A percentile compares a stretch with the other conserved stretches of the same genome.
These are phyloP conservation scores for Vaccinium corymbosum DNA, from an alignment of 148 eudicot genomes.

Conservation along the genomic window DNA sequence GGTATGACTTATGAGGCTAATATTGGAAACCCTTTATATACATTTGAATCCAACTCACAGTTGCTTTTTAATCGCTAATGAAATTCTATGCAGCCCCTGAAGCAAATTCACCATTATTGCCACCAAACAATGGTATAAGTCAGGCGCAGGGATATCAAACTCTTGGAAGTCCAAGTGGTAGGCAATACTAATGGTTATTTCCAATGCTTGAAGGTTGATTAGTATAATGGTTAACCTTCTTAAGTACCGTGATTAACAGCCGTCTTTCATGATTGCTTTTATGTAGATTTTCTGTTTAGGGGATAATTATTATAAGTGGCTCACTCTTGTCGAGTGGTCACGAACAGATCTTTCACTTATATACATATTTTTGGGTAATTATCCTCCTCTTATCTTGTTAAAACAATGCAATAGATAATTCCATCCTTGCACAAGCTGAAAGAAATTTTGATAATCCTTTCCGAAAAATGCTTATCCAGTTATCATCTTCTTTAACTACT, in stretches of 20 bases:
- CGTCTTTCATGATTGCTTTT: background rate
- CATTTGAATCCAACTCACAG: slow-evolving; percentile 3
- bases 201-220: background rate
- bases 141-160: slow-evolving; percentile 62
- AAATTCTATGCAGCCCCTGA: slow-evolving; percentile 52
- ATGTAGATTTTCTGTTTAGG: background rate
- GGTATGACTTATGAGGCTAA: slow-evolving; percentile 38
- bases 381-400: background rate
- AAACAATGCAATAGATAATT: background rate
- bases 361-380: no score
- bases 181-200: slow-evolving; percentile 1
- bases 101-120: slow-evolving; percentile 66
- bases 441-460: background rate
- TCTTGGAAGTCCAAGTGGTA: slow-evolving; percentile 59
- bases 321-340: background rate
- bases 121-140: slow-evolving; percentile 54
- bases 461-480: background rate
- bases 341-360: background rate
- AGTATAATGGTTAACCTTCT: background rate
- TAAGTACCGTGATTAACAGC: background rate
- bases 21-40: background rate
- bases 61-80: slow-evolving; percentile 8
- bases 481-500: background rate
- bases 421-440: background rate
- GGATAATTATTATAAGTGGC: slow-evolving; percentile 5